A percentile compares a stretch with the other conserved stretches of the same genome.
These are phyloP conservation scores for Volvox africanus DNA, from an alignment of 139 green algal species.

Conservation along the genomic window DNA sequence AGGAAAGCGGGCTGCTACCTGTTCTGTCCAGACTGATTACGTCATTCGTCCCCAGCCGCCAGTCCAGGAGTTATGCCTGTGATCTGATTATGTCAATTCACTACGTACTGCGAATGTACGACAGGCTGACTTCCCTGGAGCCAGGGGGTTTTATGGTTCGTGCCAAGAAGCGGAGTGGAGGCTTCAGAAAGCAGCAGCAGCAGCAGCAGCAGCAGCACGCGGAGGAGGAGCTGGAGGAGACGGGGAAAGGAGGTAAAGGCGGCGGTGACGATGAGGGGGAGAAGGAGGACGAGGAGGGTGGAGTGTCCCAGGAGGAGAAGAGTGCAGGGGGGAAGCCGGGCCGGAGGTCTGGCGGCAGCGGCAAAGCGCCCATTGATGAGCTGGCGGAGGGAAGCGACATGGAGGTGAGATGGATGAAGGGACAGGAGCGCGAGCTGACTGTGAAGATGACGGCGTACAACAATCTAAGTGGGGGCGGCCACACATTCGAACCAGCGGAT, in stretches of 20 bases:
- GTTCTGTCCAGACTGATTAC: constrained; percentile 73
- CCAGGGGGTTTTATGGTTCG: constrained; percentile 57
- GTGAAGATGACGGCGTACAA: too few relatives aligned
- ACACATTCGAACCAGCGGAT: too few relatives aligned
- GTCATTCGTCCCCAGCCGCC: constrained; percentile 68
- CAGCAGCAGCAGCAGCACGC: constrained; percentile 10
- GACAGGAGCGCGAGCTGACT: background rate
- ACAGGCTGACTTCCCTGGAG: constrained; percentile 60
- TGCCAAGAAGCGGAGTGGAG: constrained; percentile 23
- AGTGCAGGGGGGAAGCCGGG: background rate
- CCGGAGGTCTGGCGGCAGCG: background rate
- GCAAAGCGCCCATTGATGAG: constrained; percentile 39
- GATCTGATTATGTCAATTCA: constrained; percentile 77
- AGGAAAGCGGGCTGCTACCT: constrained; percentile 82
- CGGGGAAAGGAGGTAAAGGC: constrained; percentile 10
- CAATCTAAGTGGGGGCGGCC: too few relatives aligned
- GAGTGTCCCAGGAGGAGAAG: background rate
- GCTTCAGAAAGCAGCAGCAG: background rate
- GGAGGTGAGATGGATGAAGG: background rate
- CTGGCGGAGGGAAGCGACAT: constrained; percentile 27
- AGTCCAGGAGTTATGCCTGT: constrained; percentile 68
- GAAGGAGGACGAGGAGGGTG: constrained; percentile 24
- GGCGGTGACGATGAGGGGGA: constrained; percentile 31
- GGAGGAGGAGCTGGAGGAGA: constrained; percentile 23
- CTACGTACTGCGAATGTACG: constrained; percentile 77